Evolutionary conservation across 2,329 filamentous ascomycete genomes (phyloP), one percentile per base, ranked within the genome.

Genomic region (Diplodia seriata): DNA sequence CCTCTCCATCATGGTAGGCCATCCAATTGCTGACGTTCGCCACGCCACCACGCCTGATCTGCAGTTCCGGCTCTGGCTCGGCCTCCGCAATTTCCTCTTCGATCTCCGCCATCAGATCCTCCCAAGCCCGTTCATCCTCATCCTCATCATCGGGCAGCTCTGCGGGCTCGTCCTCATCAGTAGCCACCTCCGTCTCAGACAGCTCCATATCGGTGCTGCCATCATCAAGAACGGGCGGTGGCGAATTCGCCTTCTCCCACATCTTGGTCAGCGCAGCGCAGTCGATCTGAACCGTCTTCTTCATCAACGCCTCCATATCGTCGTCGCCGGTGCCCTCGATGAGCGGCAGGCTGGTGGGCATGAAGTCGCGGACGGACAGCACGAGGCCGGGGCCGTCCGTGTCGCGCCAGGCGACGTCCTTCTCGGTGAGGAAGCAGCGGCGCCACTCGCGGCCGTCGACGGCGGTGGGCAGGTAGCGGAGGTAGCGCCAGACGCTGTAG

Each of bases 401-500:
- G n/a, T 3, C 43, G n/a, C 59, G 43, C 59, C 59, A 63, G 9
- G 14, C 11, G n/a, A 51, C 59, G 1, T 29, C 12, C 2, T 26
- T 15, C 47, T 38, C 47, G 1, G 59, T 38, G 3, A 23, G 18
- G 31, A 51, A 63, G 59, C 59, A 63, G 29, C 31, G 29, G 2
- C 59, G 18, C n/a, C 18, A 63, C 20, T 51, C 47, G 14, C 12
- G 20, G 2, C 59, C 59, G 1, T 63, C 59, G n/a, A 63, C 29
- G 15, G 11, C 7, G 6, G 59, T 63, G 12, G 59, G 59, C 15
- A 63, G 31, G 59, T 18, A 63, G 1, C 47, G 18, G 8, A 63
- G 29, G 43, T 26, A 63, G 4, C 59, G 40, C 59, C 59, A 63
- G n/a, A 63, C 59, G 14, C 4, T 9, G 29, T 11, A 51, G 5